Evolutionary conservation across 1,284 basidiomycete species (phyloP).

Genomic region (Serendipita sp.): DNA sequence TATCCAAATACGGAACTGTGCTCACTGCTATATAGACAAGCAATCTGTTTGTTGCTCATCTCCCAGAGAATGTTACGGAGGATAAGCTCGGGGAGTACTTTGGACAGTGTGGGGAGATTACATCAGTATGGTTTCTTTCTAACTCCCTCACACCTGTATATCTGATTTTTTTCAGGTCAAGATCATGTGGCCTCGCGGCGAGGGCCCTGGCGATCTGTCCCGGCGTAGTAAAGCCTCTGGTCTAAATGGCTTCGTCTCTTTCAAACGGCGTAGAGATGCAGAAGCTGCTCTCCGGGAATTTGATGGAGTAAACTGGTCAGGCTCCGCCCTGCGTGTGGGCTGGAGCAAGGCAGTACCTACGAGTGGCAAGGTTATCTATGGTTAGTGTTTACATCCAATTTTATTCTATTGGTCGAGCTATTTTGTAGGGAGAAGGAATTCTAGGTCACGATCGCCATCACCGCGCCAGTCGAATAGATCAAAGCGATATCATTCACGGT

Average conservation of each 20-base stretch:
- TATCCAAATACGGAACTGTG: constrained; percentile 21
- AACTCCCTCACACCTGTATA: not conserved
- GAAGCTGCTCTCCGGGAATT: constrained; percentile 74
- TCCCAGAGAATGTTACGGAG: constrained; percentile 77
- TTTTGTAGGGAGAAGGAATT: constrained; percentile 25
- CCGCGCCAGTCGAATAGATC: constrained; percentile 7
- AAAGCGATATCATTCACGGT: constrained; percentile 23
- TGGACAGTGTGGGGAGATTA: constrained; percentile 37
- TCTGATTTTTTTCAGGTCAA: constrained; percentile 48
- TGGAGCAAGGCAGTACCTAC: constrained; percentile 94
- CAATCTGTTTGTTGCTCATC: constrained; percentile 85
- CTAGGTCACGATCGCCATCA: constrained; percentile 23
- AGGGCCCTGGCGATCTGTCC: constrained; percentile 46
- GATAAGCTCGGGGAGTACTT: constrained; percentile 76
- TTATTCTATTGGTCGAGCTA: constrained; percentile 16
- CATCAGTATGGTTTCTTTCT: constrained; percentile 24
- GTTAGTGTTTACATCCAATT: constrained; percentile 32
- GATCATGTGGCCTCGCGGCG: constrained; percentile 84
- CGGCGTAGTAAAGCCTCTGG: constrained; percentile 51
- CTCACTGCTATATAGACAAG: constrained; percentile 47
- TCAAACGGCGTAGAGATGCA: constrained; percentile 84
- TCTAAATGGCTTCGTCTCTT: constrained; percentile 88
- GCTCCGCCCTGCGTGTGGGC: constrained; percentile 67
- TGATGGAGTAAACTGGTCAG: constrained; percentile 88
- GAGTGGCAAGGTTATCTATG: constrained; percentile 64